Base-by-base conservation (phyloP, 495 filamentous ascomycete genomes). In the Parachaetomium inaequale region DNA sequence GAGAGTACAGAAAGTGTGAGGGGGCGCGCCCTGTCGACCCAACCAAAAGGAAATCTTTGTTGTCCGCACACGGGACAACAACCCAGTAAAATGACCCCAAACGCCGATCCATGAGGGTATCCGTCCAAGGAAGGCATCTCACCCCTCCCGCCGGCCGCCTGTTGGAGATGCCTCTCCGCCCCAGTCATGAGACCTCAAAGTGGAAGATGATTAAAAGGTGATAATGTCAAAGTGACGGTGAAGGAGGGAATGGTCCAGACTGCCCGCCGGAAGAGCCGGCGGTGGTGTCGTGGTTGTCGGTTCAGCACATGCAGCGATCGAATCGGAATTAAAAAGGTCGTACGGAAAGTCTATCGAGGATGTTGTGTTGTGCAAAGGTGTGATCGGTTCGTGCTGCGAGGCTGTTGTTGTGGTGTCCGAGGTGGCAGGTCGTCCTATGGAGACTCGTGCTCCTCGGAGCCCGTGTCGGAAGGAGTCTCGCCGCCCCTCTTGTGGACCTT, bases 401-500 rank as follows among this genome's bases (percentile, higher is more conserved):
- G 53, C 53, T 38, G 31, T 54, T 57, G n/a, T n/a, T n/a, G n/a
- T 54, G 58, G 63, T 47, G 60, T 61, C 31, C 56, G 42, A 49
- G 57, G 58, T 10, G 42, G 61, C 31, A 8, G 19, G 36, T 26
- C 3, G 2, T 17, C 3, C 56, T 70, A 79, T 55, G 78, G 75
- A 26, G 78, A 80, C 46, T 81, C 74, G 65, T 81, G 77, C 31
- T 77, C 77, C 57, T 80, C 79, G 15, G 78, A 81, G 58, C 77
- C 78, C 23, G 78, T 77, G 53, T 81, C 82, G 40, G 81, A 83
- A 28, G 74, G 78, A 25, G 78, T 75, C 54, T 96, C 92, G 72
- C 87, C 89, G 23, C 67, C 63, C 31, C 50, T 63, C 74, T 92
- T 93, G 81, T 98, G 94, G 49, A 98, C 93, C 76, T 98, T 98